Evolutionary conservation across 2,329 filamentous ascomycete species (phyloP).

Genomic region (Madurella mycetomatis): DNA sequence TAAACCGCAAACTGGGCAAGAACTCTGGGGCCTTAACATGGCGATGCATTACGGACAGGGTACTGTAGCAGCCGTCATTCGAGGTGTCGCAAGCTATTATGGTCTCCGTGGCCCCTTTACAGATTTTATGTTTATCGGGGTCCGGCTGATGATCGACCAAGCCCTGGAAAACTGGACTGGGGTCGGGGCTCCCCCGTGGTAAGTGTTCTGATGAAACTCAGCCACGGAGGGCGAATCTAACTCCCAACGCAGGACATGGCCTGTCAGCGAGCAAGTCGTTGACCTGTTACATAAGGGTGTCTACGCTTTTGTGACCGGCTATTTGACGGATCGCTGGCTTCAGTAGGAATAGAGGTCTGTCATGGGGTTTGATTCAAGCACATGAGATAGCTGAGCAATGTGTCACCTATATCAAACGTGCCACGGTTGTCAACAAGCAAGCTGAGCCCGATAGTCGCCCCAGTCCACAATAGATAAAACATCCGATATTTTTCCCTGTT

Average conservation of each 20-base stretch:
- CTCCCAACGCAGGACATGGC: slow-evolving; percentile 17
- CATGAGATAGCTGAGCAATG: background rate
- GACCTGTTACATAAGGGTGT: slow-evolving; percentile 23
- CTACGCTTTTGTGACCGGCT: slow-evolving; percentile 21
- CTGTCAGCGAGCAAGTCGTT: slow-evolving; percentile 20
- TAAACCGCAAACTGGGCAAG: background rate
- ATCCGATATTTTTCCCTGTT: slow-evolving; percentile 21
- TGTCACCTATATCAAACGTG: background rate
- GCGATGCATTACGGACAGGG: slow-evolving; percentile 26
- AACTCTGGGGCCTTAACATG: slow-evolving; percentile 22
- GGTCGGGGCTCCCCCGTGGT: slow-evolving; percentile 10
- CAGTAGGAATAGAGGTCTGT: slow-evolving; percentile 3
- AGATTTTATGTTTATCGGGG: slow-evolving; percentile 22
- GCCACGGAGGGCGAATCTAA: background rate
- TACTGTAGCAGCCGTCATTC: slow-evolving; percentile 16
- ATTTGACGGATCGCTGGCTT: slow-evolving; percentile 18
- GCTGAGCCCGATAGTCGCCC: slow-evolving; percentile 21
- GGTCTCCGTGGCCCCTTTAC: slow-evolving; percentile 21
- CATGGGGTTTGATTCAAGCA: too few relatives aligned
- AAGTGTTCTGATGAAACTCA: background rate
- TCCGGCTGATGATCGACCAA: slow-evolving; percentile 22
- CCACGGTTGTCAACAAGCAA: slow-evolving; percentile 1
- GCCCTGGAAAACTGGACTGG: slow-evolving; percentile 25
- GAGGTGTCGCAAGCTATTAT: slow-evolving; percentile 15
- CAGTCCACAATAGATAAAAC: slow-evolving; percentile 22